phyloP scores from a whole-genome alignment of 129 eudicot genomes.

The Saposhnikovia divaricata region DNA sequence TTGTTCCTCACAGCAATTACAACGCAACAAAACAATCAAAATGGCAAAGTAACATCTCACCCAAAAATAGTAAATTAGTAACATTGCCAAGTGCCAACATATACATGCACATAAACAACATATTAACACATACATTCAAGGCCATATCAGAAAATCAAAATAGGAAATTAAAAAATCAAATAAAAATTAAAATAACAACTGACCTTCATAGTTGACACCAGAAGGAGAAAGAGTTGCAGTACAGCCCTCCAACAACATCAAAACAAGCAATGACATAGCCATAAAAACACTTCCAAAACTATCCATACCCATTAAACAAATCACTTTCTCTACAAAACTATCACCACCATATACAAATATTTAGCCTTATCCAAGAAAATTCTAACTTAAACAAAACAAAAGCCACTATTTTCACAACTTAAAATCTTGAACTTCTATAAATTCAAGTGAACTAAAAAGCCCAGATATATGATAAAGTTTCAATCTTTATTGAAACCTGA shows the following conservation, averaged over 20 bases:
- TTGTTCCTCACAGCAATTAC: background rate
- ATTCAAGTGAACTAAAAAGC: background rate
- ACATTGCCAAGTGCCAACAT: background rate
- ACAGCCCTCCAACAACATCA: constrained; percentile 39
- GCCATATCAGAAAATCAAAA: background rate
- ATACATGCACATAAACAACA: background rate
- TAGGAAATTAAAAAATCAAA: background rate
- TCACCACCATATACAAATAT: constrained; percentile 4
- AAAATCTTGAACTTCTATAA: constrained; percentile 1
- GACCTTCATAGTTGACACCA: constrained; percentile 95
- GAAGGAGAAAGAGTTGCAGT: constrained; percentile 92
- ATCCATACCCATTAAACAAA: constrained; percentile 29
- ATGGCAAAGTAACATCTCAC: background rate
- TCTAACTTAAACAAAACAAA: constrained; percentile 30
- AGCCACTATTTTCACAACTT: constrained; percentile 4
- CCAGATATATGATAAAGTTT: constrained; percentile 11
- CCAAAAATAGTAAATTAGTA: background rate
- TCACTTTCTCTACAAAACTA: constrained; percentile 21
- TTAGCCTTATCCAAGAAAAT: constrained; percentile 19
- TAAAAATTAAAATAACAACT: constrained; percentile 17
- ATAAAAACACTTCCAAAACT: constrained; percentile 21
- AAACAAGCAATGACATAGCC: constrained; percentile 36
- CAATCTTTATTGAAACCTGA: background rate
- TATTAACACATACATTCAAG: background rate
- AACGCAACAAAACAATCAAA: background rate